Base-by-base conservation (phyloP, 1,284 basidiomycete genomes). In the Moesziomyces aphidis region DNA sequence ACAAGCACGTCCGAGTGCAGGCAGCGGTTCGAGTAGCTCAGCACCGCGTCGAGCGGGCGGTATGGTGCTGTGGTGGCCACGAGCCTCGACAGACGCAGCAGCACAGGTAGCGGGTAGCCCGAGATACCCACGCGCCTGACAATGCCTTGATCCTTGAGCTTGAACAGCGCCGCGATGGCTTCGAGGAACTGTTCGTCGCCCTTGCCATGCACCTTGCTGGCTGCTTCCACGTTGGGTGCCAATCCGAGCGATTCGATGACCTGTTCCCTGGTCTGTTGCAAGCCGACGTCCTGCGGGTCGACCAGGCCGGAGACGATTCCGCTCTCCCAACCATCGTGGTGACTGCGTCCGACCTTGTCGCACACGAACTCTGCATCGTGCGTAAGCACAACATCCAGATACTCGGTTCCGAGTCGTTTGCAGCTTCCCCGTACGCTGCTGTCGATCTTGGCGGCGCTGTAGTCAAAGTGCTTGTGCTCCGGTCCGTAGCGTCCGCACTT, bases 351-450 rank as follows among this genome's bases (percentile, higher is more conserved):
- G 50, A 90, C 87, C 50, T 86, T 83, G 1, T 90, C 88, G 24
- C 89, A 89, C 13, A 97, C 90, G 80, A 92, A 97, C 86, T 99
- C 96, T 63, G 93, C 89, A 84, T 98, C 96, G 83, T 99, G 96
- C 42, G 97, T 87, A 79, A 94, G 85, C 82, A 78, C 72, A 1
- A 69, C 75, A 58, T 85, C 85, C 51, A 83, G 48, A 47, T 80
- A 82, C 5, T 87, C 86, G 9, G 94, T 96, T 53, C 91, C 89
- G 60, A 98, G 84, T 23, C 94, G 89, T 61, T 87, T 86, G 43
- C 96, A 86, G 80, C 91, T 93, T 64, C 90, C 89, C 65, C 88
- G 86, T 7, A 98, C 89, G 74, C 90, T 92, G 22, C 87, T 85
- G 11, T 91, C 89, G 57, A 97, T 90, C 31, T 89, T 89, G 15